Conservation (phyloP, 106 monocot species). For the Dendrobium officinale region DNA sequence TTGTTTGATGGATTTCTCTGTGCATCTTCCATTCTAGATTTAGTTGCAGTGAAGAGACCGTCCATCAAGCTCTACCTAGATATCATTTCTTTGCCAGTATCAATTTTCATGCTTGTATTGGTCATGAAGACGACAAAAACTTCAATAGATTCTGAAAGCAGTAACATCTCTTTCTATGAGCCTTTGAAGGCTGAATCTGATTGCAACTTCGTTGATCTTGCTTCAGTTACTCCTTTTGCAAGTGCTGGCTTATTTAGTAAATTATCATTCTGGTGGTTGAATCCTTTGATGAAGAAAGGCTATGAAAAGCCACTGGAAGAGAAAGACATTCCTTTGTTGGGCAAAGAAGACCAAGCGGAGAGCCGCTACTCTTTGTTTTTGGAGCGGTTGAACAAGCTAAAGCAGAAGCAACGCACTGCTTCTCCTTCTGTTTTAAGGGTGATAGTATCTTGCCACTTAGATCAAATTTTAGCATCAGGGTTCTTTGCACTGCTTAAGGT, state of each 20-base stretch:
- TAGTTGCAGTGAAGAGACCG: conserved; percentile 10
- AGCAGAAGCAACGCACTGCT: conserved; percentile 6
- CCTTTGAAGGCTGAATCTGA: conserved; percentile 30
- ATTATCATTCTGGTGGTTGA: conserved; percentile 93
- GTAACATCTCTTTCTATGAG: conserved; percentile 18
- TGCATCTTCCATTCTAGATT: conserved; percentile 29
- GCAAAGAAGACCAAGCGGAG: conserved; percentile 38
- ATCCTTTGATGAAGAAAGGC: conserved; percentile 85
- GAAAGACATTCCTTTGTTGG: conserved; percentile 58
- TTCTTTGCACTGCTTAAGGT: conserved; percentile 80
- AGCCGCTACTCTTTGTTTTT: conserved; percentile 42
- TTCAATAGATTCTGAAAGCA: conserved; percentile 1
- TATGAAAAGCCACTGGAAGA: conserved; percentile 64
- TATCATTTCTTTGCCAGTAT: conserved; percentile 52
- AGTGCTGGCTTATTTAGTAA: conserved; percentile 60
- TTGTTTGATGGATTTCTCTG: conserved; percentile 39
- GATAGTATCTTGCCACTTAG: conserved; percentile 54
- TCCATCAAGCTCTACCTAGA: conserved; percentile 36
- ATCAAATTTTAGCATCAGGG: conserved; percentile 56
- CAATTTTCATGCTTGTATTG: conserved; percentile 33
- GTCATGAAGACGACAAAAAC: conserved; percentile 6
- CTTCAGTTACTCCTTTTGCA: conserved; percentile 36
- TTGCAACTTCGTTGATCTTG: neutral
- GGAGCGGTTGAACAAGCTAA: conserved; percentile 34
- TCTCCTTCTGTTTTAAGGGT: conserved; percentile 46